Conservation (phyloP, 2,329 filamentous ascomycete species). For the Hypomyces perniciosus region DNA sequence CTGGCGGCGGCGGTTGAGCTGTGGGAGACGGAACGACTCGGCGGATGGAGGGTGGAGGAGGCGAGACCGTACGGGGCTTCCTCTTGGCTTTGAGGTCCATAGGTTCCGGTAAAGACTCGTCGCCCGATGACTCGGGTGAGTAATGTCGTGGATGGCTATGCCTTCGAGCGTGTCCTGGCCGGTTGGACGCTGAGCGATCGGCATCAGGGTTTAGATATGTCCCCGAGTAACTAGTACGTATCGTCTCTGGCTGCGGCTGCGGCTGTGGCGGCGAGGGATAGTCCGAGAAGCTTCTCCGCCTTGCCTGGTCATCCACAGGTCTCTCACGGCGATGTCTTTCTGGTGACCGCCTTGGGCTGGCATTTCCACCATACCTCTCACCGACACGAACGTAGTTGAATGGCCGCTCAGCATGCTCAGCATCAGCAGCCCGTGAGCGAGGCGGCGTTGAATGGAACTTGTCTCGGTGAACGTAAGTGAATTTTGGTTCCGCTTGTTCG, state of each 20-base stretch:
- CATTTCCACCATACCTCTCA: constrained; percentile 23
- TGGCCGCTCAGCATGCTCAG: constrained; percentile 29
- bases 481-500: constrained; percentile 31
- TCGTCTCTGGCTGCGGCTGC: constrained; percentile 24
- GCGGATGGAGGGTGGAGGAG: constrained; percentile 28
- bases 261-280: constrained; percentile 36
- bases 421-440: constrained; percentile 25
- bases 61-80: constrained; percentile 21
- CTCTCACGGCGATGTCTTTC: constrained; percentile 32
- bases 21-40: constrained; percentile 26
- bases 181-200: constrained; percentile 22
- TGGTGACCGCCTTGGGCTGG: constrained; percentile 27
- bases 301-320: constrained; percentile 35
- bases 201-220: constrained; percentile 31
- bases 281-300: constrained; percentile 48
- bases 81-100: constrained; percentile 21
- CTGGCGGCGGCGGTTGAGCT: constrained; percentile 23
- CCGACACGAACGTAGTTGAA: constrained; percentile 37
- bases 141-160: constrained; percentile 45
- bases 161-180: constrained; percentile 31
- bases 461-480: constrained; percentile 31
- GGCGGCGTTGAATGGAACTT: constrained; percentile 24
- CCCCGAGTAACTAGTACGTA: constrained; percentile 22
- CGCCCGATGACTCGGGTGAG: constrained; percentile 37
- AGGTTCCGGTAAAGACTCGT: constrained; percentile 26